These are phyloP conservation scores for Podospora comata DNA, from an alignment of 495 filamentous ascomycete genomes.

Conservation along the genomic window DNA sequence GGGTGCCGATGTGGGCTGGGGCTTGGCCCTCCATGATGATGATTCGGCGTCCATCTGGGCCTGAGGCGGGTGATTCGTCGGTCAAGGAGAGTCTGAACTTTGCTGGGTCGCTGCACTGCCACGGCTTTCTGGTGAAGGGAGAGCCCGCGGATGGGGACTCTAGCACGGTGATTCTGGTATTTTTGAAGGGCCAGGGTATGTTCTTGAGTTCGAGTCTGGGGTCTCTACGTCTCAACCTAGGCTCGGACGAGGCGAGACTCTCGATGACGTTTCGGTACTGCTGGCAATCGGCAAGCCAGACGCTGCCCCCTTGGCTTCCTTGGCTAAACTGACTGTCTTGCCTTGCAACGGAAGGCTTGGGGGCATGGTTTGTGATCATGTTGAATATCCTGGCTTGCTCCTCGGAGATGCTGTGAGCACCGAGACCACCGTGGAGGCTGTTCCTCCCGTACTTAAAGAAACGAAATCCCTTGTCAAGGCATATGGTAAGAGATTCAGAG, in stretches of 20 bases:
- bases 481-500: neutral
- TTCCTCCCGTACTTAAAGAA: neutral
- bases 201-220: neutral
- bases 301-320: neutral
- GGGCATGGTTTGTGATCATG: neutral
- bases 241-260: neutral
- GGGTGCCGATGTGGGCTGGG: neutral
- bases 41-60: neutral
- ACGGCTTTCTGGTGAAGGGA: neutral
- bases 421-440: neutral
- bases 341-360: neutral
- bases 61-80: neutral
- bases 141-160: neutral
- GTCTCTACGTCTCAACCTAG: neutral
- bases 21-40: slow-evolving; percentile 7
- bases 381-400: neutral
- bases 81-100: neutral
- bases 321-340: neutral
- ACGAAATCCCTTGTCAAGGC: neutral
- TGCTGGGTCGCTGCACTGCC: neutral
- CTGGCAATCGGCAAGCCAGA: neutral
- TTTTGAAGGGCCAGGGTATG: neutral
- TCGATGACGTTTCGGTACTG: neutral
- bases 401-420: neutral
- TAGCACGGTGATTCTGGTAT: neutral